phyloP scores from a whole-genome alignment of 1,284 basidiomycete species.

The Ceratobasidium sp. region DNA sequence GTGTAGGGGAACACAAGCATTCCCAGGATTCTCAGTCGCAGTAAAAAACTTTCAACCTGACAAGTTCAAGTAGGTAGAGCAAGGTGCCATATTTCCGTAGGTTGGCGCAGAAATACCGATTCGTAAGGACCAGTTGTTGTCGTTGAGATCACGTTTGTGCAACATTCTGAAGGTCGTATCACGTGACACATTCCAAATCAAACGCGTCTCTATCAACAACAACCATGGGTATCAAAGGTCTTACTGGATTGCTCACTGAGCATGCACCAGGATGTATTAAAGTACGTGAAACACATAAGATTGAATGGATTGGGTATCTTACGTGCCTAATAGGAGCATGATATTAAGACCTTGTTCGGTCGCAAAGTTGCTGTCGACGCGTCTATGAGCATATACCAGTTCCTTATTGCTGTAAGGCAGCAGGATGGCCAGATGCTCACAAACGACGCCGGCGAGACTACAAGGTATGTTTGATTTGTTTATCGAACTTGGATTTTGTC shows the following conservation, averaged over 20 bases:
- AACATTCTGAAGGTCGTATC: too few species aligned
- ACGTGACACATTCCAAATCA: slow-evolving; percentile 12
- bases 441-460: slow-evolving; percentile 96
- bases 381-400: slow-evolving; percentile 95
- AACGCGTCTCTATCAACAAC: slow-evolving; percentile 22
- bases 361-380: slow-evolving; percentile 99
- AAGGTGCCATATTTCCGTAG: too few species aligned
- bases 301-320: not conserved
- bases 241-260: slow-evolving; percentile 89
- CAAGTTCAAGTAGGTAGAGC: too few species aligned
- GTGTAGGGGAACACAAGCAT: too few species aligned
- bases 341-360: slow-evolving; percentile 97
- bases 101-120: too few species aligned
- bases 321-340: slow-evolving; percentile 71
- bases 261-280: slow-evolving; percentile 88
- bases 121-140: too few species aligned
- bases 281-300: slow-evolving; percentile 49
- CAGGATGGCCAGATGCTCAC: slow-evolving; percentile 96
- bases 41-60: too few species aligned
- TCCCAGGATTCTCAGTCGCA: too few species aligned
- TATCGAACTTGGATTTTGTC: not conserved
- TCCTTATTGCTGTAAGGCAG: slow-evolving; percentile 96
- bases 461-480: slow-evolving; percentile 62
- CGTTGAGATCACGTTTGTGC: too few species aligned
- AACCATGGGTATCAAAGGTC: slow-evolving; percentile 88